These are phyloP conservation scores for Solanum piurae DNA, from an alignment of 257 asterid species.

Conservation along the genomic window DNA sequence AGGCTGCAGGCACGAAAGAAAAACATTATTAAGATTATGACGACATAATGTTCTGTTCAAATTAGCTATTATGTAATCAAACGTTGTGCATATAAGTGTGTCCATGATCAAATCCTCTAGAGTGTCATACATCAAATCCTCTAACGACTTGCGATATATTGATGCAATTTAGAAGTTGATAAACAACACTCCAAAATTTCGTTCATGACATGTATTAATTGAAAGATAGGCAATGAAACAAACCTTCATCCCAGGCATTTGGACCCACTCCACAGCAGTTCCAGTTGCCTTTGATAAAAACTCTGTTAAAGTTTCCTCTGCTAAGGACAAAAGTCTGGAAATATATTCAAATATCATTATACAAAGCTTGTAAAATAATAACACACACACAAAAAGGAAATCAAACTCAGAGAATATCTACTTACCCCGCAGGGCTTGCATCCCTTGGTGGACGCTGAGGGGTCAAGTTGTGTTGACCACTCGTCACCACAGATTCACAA, in stretches of 20 bases:
- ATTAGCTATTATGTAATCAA: background rate
- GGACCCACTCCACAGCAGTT: conserved; percentile 99
- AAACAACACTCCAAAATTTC: background rate
- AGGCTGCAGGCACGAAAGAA: conserved; percentile 30
- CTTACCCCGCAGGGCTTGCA: conserved; percentile 99
- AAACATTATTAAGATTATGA: background rate
- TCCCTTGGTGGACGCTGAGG: conserved; percentile 95
- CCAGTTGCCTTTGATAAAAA: conserved; percentile 99
- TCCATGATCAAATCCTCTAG: background rate
- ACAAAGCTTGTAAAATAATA: background rate
- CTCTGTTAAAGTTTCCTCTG: conserved; percentile 99
- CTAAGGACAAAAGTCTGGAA: conserved; percentile 86
- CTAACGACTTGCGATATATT: background rate
- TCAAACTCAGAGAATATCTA: conserved; percentile 1
- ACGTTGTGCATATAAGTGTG: background rate
- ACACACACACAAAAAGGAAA: background rate
- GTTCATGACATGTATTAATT: background rate
- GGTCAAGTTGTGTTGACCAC: conserved; percentile 83
- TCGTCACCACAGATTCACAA: conserved; percentile 94
- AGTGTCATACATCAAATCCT: background rate
- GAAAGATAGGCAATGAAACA: background rate
- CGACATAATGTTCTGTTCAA: background rate
- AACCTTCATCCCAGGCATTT: conserved; percentile 99
- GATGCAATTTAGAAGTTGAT: background rate
- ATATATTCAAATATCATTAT: conserved; percentile 10